These are phyloP conservation scores for Zygnema circumcarinatum DNA, from an alignment of 139 green algal genomes.

Conservation along the genomic window DNA sequence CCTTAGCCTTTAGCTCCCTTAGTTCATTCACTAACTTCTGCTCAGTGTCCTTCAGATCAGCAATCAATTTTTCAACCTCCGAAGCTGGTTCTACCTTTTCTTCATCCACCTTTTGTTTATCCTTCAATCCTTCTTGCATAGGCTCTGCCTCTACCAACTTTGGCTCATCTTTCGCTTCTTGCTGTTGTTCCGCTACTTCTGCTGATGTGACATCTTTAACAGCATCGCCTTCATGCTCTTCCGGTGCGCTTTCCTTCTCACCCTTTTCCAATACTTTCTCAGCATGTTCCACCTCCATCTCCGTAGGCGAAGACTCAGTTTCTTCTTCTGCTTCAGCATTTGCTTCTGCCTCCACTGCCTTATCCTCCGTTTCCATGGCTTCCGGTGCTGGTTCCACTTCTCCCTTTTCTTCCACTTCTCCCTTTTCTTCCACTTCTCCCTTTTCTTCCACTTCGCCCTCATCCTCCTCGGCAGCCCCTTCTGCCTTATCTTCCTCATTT, in stretches of 20 bases:
- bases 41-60: too few species aligned
- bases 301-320: too few species aligned
- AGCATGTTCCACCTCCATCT: not conserved
- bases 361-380: not conserved
- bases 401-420: not conserved
- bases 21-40: too few species aligned
- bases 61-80: too few species aligned
- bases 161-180: not conserved
- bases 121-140: too few species aligned
- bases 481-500: not conserved
- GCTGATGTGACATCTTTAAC: too few species aligned
- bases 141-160: not conserved
- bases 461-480: not conserved
- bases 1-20: too few species aligned
- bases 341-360: not conserved
- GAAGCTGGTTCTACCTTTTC: too few species aligned
- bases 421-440: not conserved
- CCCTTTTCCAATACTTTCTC: not conserved
- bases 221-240: too few species aligned
- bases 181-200: not conserved
- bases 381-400: not conserved
- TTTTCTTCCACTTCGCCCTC: not conserved
- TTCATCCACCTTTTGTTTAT: too few species aligned
- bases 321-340: not conserved
- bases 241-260: not conserved